These are phyloP conservation scores for Heterobasidion occidentale DNA, from an alignment of 1,284 basidiomycete species.

Conservation along the genomic window DNA sequence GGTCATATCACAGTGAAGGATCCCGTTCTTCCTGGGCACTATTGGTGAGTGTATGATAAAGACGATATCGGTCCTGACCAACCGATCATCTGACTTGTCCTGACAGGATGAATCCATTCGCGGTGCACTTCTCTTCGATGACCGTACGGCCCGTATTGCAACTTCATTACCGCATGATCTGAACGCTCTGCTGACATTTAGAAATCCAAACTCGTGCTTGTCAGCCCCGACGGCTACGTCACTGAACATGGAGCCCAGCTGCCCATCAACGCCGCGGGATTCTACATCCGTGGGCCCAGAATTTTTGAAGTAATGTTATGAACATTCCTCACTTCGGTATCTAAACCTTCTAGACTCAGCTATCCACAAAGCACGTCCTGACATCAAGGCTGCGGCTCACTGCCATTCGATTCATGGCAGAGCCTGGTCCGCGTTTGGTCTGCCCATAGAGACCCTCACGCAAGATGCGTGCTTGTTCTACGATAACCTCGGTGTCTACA, in stretches of 20 bases:
- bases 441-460: neutral
- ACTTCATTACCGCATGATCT: neutral
- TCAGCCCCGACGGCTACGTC: neutral
- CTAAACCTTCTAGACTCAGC: neutral
- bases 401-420: neutral
- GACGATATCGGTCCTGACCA: no score
- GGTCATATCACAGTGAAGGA: neutral
- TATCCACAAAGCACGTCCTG: neutral
- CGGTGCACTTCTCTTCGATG: neutral
- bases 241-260: neutral
- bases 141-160: neutral
- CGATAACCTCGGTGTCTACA: neutral
- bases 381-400: neutral
- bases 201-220: neutral
- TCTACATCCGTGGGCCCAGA: neutral
- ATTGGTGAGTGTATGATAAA: neutral
- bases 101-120: neutral
- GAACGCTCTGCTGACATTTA: neutral
- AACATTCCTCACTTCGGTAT: neutral
- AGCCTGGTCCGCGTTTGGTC: neutral
- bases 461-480: neutral
- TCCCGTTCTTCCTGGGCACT: neutral
- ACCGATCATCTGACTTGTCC: neutral
- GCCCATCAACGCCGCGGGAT: neutral
- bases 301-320: neutral